phyloP scores from a whole-genome alignment of 1,139 yeast species.

The Geotrichum restrictum region DNA sequence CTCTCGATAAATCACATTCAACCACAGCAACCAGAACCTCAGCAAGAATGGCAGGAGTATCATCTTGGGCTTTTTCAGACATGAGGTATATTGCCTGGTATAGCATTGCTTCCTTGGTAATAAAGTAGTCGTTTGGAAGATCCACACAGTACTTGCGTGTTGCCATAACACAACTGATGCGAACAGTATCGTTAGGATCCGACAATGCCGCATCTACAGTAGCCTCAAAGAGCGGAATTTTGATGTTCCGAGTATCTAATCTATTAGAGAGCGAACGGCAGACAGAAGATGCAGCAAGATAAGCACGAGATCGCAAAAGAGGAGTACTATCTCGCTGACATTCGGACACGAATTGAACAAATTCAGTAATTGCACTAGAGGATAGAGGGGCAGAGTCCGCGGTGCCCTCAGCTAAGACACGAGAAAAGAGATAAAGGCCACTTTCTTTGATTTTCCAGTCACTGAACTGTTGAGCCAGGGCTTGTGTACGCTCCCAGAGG shows the following conservation, averaged over 20 bases:
- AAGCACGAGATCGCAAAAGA: constrained; percentile 30
- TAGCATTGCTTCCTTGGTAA: constrained; percentile 12
- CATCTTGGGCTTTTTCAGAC: constrained; percentile 70
- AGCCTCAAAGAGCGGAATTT: constrained; percentile 23
- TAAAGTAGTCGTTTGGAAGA: constrained; percentile 22
- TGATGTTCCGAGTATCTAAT: constrained; percentile 19
- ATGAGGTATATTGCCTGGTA: constrained; percentile 43
- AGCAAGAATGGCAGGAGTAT: constrained; percentile 70
- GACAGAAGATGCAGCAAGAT: constrained; percentile 25
- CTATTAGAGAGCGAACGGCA: constrained; percentile 22
- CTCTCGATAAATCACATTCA: constrained; percentile 41
- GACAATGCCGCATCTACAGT: constrained; percentile 23
- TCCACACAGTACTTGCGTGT: constrained; percentile 23
- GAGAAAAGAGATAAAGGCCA: constrained; percentile 21
- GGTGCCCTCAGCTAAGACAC: constrained; percentile 22
- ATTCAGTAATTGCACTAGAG: constrained; percentile 20
- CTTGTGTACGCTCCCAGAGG: constrained; percentile 14
- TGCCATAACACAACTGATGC: constrained; percentile 27
- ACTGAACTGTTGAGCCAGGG: constrained; percentile 3
- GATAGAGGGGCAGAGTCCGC: constrained; percentile 19
- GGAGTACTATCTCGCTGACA: constrained; percentile 19
- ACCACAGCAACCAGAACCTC: constrained; percentile 63
- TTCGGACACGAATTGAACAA: constrained; percentile 17
- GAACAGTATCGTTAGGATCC: constrained; percentile 24
- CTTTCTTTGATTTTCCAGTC: constrained; percentile 24